Evolutionary conservation across 2,329 filamentous ascomycete genomes (phyloP).

Genomic region (Xylaria sp.): DNA sequence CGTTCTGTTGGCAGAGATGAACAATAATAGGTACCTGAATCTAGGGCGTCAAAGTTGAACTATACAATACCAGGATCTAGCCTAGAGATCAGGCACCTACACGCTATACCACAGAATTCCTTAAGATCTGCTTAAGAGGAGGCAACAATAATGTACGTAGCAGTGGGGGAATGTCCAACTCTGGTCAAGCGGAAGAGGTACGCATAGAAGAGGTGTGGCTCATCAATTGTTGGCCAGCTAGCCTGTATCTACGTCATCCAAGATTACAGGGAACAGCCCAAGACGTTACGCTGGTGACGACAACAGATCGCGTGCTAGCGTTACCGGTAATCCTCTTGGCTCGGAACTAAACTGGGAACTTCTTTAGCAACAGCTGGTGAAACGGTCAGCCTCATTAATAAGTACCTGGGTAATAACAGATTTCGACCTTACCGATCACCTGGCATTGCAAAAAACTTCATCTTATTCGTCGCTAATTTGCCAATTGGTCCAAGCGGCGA

Average conservation of each 20-base stretch:
- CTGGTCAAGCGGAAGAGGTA: too few species aligned
- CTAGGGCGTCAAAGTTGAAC: neutral
- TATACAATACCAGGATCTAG: neutral
- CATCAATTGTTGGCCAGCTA: conserved; percentile 3
- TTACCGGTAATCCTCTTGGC: neutral
- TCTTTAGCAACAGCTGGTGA: neutral
- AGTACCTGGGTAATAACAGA: neutral
- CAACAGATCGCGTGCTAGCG: neutral
- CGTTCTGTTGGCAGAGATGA: neutral
- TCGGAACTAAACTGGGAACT: neutral
- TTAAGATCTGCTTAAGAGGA: too few species aligned
- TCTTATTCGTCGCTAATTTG: neutral
- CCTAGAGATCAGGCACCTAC: neutral
- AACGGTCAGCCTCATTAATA: conserved; percentile 2
- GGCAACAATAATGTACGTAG: too few species aligned
- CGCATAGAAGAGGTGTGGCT: too few species aligned
- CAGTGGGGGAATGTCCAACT: too few species aligned
- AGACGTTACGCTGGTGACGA: conserved; percentile 3
- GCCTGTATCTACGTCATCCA: conserved; percentile 23
- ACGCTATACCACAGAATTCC: neutral
- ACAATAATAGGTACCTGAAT: neutral
- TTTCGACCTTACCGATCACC: neutral
- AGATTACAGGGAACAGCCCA: conserved; percentile 17
- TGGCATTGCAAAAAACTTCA: neutral
- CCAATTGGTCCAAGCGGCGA: neutral